Evolutionary conservation across 2,329 filamentous ascomycete species (phyloP).

Genomic region (Sclerotinia nivalis): DNA sequence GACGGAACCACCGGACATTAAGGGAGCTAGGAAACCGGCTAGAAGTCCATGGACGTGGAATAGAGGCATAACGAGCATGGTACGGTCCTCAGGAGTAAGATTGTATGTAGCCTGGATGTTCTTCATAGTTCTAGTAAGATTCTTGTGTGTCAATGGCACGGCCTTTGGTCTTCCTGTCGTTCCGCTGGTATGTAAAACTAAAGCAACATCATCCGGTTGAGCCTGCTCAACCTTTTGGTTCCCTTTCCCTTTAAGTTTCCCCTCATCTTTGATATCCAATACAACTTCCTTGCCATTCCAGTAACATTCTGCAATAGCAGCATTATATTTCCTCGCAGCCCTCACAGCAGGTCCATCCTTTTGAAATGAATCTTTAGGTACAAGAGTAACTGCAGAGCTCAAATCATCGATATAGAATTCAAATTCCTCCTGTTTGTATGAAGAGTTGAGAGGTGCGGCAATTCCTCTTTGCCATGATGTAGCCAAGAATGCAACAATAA

Average conservation of each 20-base stretch:
- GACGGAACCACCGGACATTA: slow-evolving; percentile 74
- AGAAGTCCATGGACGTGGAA: slow-evolving; percentile 91
- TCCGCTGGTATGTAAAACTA: slow-evolving; percentile 81
- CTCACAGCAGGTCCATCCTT: slow-evolving; percentile 70
- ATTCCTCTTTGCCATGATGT: slow-evolving; percentile 80
- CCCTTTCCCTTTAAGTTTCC: slow-evolving; percentile 59
- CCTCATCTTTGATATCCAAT: slow-evolving; percentile 75
- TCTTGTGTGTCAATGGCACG: slow-evolving; percentile 77
- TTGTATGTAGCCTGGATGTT: slow-evolving; percentile 80
- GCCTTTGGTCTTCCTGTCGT: slow-evolving; percentile 86
- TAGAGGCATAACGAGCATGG: slow-evolving; percentile 85
- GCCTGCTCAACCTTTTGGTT: slow-evolving; percentile 53
- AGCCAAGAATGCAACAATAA: slow-evolving; percentile 85
- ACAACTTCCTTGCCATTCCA: slow-evolving; percentile 72
- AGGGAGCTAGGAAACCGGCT: slow-evolving; percentile 76
- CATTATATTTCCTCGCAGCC: slow-evolving; percentile 75
- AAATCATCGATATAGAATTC: slow-evolving; percentile 91
- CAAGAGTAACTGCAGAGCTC: slow-evolving; percentile 74
- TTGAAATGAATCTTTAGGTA: slow-evolving; percentile 69
- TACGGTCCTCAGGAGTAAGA: slow-evolving; percentile 69
- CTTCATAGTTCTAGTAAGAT: slow-evolving; percentile 78
- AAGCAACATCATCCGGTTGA: slow-evolving; percentile 74
- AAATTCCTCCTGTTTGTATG: slow-evolving; percentile 87
- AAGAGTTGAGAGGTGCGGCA: slow-evolving; percentile 82
- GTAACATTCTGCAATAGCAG: slow-evolving; percentile 85